Evolutionary conservation across 1,139 yeast species (phyloP).

Genomic region (Diutina siamensis): DNA sequence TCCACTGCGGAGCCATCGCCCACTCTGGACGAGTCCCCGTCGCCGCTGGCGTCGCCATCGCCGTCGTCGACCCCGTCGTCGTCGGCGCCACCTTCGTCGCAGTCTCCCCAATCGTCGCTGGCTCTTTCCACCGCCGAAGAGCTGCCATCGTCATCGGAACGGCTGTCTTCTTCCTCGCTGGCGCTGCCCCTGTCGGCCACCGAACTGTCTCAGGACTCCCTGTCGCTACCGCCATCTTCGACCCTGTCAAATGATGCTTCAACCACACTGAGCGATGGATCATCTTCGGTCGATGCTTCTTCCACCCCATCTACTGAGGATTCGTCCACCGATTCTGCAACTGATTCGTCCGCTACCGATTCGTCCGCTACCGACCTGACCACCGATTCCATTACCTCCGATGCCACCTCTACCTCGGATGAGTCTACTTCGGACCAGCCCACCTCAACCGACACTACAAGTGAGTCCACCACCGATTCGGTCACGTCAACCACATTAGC

Average conservation of each 20-base stretch:
- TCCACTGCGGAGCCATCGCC: conserved; percentile 1
- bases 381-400: not conserved
- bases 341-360: not conserved
- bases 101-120: conserved; percentile 1
- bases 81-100: not conserved
- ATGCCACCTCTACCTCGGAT: not conserved
- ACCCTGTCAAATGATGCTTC: not conserved
- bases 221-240: not conserved
- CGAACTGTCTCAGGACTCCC: too few relatives aligned
- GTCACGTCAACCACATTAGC: not conserved
- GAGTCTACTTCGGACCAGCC: not conserved
- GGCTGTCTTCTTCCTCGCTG: too few relatives aligned
- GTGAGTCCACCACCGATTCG: not conserved
- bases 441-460: not conserved
- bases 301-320: not conserved
- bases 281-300: not conserved
- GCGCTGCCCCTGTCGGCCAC: too few relatives aligned
- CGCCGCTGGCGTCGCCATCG: not conserved
- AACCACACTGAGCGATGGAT: not conserved
- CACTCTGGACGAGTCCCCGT: conserved; percentile 3
- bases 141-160: too few relatives aligned
- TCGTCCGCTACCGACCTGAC: not conserved
- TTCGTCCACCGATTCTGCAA: not conserved
- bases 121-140: too few relatives aligned
- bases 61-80: not conserved